Evolutionary conservation across 805 yeast species (phyloP), one percentile per base, ranked within the genome.

Genomic region (Candida sonorensis): DNA sequence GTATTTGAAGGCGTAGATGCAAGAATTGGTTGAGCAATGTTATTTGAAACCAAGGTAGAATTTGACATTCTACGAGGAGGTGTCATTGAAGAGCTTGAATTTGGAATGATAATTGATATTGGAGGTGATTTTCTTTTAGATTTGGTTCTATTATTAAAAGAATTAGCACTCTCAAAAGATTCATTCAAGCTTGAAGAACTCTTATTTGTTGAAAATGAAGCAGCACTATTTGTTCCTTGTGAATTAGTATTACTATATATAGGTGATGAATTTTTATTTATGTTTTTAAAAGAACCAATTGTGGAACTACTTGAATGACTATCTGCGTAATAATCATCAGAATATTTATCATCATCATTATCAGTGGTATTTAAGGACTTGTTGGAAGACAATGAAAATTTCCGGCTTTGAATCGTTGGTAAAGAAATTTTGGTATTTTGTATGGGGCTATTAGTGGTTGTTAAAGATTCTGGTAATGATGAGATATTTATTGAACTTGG

Each of bases 181-280:
- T 10, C 10, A 17, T n/a, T 26, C 13, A 9, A 7, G 11, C 10
- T 24, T 23, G 23, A 10, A 23, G 8, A 16, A 12, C 28, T 10
- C 7, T 8, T 19, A 10, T 19, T 19, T n/a, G n/a, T n/a, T n/a
- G n/a, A n/a, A n/a, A n/a, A n/a, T n/a, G 26, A 6, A 6, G 16
- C 7, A 9, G 6, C 6, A 12, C 26, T 21, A 23, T 16, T 29
- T 12, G 10, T 2, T 9, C 5, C 10, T 19, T 17, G 27, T 4
- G 18, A 20, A 4, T 15, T 12, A 10, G 20, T 10, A 15, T 29
- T 13, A 10, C 34, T 37, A 19, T 35, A 36, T n/a, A 41, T 14
- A n/a, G 46, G 46, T n/a, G 48, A 42, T 3, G 44, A 35, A 28
- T 35, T 42, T 34, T 42, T n/a, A n/a, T n/a, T 37, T 11, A 46